phyloP scores from a whole-genome alignment of 257 asterid species.

The Solanum dulcamara region DNA sequence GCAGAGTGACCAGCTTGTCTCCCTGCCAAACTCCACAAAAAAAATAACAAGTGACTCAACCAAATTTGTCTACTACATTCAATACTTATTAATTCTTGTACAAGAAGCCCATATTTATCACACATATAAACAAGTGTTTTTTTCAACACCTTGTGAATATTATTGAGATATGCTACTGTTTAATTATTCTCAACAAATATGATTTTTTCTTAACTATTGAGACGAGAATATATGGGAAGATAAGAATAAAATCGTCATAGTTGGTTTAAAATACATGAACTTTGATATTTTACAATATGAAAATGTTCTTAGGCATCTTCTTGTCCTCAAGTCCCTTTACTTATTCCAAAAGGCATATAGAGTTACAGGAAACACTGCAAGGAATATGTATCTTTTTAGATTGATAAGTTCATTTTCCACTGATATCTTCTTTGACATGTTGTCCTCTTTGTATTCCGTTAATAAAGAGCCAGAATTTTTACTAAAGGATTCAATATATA shows the following conservation, averaged over 20 bases:
- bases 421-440: not conserved
- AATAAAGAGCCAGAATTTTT: not conserved
- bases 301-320: not conserved
- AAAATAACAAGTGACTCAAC: too few relatives aligned
- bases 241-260: not conserved
- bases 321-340: not conserved
- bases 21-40: slow-evolving; percentile 23
- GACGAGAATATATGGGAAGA: not conserved
- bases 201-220: not conserved
- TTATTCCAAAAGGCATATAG: not conserved
- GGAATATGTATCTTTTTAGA: not conserved
- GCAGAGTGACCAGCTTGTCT: slow-evolving; percentile 25
- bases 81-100: not conserved
- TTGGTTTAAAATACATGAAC: not conserved
- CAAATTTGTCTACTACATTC: too few relatives aligned
- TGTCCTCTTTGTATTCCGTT: not conserved
- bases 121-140: not conserved
- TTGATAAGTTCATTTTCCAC: not conserved
- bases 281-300: not conserved
- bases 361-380: not conserved
- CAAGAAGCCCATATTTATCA: not conserved
- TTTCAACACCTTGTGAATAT: not conserved
- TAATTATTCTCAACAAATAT: not conserved
- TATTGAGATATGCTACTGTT: not conserved
- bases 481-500: not conserved